Base-by-base conservation (phyloP, 306 rosid genomes). In the Trifolium subterraneum region DNA sequence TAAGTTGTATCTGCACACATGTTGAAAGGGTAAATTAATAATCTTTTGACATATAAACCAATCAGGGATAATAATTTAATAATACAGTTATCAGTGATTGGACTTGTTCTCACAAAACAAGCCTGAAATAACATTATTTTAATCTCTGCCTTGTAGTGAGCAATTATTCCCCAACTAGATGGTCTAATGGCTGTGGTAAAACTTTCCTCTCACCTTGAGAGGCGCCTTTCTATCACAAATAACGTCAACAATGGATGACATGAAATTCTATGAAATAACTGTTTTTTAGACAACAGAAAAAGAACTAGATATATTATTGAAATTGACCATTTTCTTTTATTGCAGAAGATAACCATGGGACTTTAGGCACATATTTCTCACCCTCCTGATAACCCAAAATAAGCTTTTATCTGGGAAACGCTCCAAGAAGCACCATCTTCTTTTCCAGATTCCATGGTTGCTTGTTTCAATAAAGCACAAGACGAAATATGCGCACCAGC, bases 321-420 rank as follows among this genome's bases (percentile, higher is more conserved):
- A 77, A 66, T 51, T 52, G 58, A 68, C 31, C 72, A 68, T 55
- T 72, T 72, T 58, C 61, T 16, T 15, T 25, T n/a, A 59, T 48
- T 41, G 69, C 64, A 60, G 47, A 64, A 64, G 29, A 72, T 10
- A 64, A 45, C 22, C 15, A 38, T 6, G 63, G 71, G 25, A 79
- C 71, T 41, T 55, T 44, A 11, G 70, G 33, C 61, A 45, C 4
- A 60, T n/a, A 69, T 70, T 25, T 38, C 69, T 87, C 87, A 94
- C 99, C 99, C 96, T 84, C 99, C 99, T 41, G 96, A 94, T 87
- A 94, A 82, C 74, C 96, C 97, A 81, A 94, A 88, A 86, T 94
- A 94, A 67, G 92, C 87, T 81, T 90, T 92, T 74, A 94, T 48
- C 85, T 84, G 87, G 16, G 96, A 84, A 55, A 84, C 84, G 10